These are phyloP conservation scores for Teratosphaeria gauchensis DNA, from an alignment of 2,329 filamentous ascomycete species.

Conservation along the genomic window DNA sequence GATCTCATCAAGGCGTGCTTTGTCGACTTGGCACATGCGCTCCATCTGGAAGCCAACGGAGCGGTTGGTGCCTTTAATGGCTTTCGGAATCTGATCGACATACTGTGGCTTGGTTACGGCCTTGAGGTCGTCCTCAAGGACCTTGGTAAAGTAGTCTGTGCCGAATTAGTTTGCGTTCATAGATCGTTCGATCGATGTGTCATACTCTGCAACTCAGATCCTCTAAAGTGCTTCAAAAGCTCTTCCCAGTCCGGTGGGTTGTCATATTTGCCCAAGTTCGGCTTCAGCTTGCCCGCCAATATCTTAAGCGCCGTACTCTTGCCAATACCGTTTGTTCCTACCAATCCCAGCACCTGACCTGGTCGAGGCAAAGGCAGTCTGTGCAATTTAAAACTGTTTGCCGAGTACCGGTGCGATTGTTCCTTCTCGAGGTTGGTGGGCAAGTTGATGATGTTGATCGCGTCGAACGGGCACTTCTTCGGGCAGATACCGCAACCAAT, in stretches of 20 bases:
- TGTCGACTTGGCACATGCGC: conserved; percentile 64
- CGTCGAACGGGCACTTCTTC: conserved; percentile 97
- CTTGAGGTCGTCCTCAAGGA: conserved; percentile 93
- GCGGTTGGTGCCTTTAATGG: conserved; percentile 67
- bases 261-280: conserved; percentile 87
- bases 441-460: conserved; percentile 99
- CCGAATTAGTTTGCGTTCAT: conserved; percentile 10
- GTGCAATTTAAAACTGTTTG: conserved; percentile 99
- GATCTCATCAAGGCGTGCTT: conserved; percentile 61
- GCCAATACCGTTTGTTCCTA: conserved; percentile 99
- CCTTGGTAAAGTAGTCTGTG: conserved; percentile 94
- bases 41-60: conserved; percentile 71
- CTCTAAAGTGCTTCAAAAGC: conserved; percentile 95
- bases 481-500: conserved; percentile 99
- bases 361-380: conserved; percentile 91
- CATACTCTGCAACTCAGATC: conserved; percentile 87
- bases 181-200: neutral
- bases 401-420: conserved; percentile 96
- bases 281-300: conserved; percentile 95
- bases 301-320: conserved; percentile 99
- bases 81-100: conserved; percentile 94
- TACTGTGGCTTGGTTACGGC: conserved; percentile 98
- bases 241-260: conserved; percentile 99
- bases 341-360: conserved; percentile 88
- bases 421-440: conserved; percentile 98